A percentile compares a stretch with the other conserved stretches of the same genome.
Evolutionary conservation across 352 stramenopile genomes (phyloP).

Genomic region (Globisporangium splendens): DNA sequence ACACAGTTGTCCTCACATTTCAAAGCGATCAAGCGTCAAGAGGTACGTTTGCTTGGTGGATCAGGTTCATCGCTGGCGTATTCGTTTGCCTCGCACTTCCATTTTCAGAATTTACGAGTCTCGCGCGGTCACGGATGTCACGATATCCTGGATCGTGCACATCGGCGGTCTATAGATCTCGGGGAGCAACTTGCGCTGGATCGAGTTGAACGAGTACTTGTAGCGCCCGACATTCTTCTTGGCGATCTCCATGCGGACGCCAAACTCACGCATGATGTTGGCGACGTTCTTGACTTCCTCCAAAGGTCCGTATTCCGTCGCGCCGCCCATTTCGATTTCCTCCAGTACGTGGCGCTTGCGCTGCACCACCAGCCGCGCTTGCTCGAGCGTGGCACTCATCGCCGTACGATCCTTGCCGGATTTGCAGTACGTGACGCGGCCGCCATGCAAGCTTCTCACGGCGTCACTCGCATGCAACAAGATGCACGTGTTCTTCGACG

Average conservation of each 20-base stretch:
- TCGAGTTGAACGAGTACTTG: conserved; percentile 97
- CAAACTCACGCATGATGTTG: conserved; percentile 90
- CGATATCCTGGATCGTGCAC: conserved; percentile 89
- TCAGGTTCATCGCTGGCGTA: too few relatives aligned
- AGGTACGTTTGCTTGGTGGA: too few relatives aligned
- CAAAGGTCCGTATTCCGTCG: conserved; percentile 45
- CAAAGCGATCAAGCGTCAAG: too few relatives aligned
- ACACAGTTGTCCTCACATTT: neutral
- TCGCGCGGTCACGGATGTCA: conserved; percentile 86
- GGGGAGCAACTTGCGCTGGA: conserved; percentile 95
- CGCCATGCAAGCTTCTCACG: conserved; percentile 90
- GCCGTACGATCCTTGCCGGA: conserved; percentile 97
- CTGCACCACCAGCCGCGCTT: conserved; percentile 87
- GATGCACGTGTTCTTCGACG: conserved; percentile 87
- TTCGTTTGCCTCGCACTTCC: neutral
- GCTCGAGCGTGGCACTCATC: conserved; percentile 96
- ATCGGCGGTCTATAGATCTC: conserved; percentile 88
- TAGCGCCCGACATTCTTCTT: conserved; percentile 96
- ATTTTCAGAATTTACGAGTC: conserved; percentile 53
- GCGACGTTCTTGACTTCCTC: conserved; percentile 78
- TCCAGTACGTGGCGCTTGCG: conserved; percentile 69
- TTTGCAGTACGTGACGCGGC: conserved; percentile 96
- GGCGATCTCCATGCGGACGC: conserved; percentile 93
- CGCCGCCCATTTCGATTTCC: conserved; percentile 54
- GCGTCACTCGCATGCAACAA: conserved; percentile 78